Evolutionary conservation across 148 eudicot genomes (phyloP).

Genomic region (Suaeda aralocaspica): DNA sequence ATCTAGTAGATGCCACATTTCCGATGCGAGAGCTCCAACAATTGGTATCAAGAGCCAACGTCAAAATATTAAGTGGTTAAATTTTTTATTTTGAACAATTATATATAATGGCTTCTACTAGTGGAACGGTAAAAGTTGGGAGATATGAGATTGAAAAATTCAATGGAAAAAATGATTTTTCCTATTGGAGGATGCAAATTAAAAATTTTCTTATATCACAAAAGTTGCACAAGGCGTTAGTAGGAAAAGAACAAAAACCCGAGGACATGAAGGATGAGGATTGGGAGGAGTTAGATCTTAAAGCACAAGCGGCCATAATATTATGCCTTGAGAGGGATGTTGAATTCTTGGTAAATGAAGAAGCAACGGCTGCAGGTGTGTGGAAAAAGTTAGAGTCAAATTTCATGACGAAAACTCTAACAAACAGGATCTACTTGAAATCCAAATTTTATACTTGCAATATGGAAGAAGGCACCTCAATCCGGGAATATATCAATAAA

Average conservation of each 20-base stretch:
- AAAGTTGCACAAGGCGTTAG: no score
- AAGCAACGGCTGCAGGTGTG: not conserved
- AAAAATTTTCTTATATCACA: no score
- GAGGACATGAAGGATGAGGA: no score
- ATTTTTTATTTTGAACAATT: not conserved
- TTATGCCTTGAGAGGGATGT: no score
- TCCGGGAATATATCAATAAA: not conserved
- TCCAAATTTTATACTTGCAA: not conserved
- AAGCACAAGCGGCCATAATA: no score
- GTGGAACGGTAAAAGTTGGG: not conserved
- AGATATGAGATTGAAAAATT: not conserved
- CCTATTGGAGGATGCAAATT: no score
- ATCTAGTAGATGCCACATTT: not conserved
- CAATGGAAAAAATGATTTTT: no score
- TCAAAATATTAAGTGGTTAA: not conserved
- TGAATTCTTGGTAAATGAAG: conserved; percentile 11
- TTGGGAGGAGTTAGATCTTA: no score
- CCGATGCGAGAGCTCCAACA: not conserved
- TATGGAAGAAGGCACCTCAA: conserved; percentile 5
- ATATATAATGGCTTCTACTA: not conserved
- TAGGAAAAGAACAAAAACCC: no score
- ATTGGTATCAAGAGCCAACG: not conserved
- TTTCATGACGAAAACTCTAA: conserved; percentile 7
- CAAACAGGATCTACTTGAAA: not conserved
- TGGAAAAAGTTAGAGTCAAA: not conserved